These are phyloP conservation scores for Boletus subcaerulescens DNA, from an alignment of 768 basidiomycete genomes.

Conservation along the genomic window DNA sequence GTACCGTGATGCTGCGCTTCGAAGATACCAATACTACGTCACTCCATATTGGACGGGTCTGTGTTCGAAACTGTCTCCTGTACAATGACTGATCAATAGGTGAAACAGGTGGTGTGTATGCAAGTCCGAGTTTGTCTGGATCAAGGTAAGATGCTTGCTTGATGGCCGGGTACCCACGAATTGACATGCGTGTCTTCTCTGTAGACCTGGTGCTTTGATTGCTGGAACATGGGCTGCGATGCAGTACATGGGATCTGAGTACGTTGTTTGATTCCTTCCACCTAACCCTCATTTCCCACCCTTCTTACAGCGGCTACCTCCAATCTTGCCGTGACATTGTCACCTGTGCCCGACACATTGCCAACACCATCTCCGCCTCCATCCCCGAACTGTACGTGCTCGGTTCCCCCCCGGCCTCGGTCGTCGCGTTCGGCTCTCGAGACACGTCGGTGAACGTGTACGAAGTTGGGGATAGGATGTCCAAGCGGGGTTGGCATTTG, in stretches of 20 bases:
- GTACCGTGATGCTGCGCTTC: slow-evolving; percentile 78
- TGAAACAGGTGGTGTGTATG: slow-evolving; percentile 77
- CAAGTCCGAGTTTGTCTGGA: slow-evolving; percentile 84
- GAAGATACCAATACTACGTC: slow-evolving; percentile 84
- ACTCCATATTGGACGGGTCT: slow-evolving; percentile 75
- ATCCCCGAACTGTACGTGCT: slow-evolving; percentile 86
- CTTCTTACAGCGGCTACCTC: slow-evolving; percentile 69
- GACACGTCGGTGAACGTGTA: slow-evolving; percentile 59
- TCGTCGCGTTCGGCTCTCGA: slow-evolving; percentile 81
- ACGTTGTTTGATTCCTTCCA: slow-evolving; percentile 25
- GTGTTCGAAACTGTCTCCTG: slow-evolving; percentile 9
- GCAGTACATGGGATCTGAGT: slow-evolving; percentile 89
- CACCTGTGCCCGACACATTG: slow-evolving; percentile 65
- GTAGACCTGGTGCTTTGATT: slow-evolving; percentile 85
- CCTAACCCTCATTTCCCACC: background rate
- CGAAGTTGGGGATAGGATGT: slow-evolving; percentile 89
- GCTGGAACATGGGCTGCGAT: slow-evolving; percentile 97
- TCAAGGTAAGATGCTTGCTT: slow-evolving; percentile 58
- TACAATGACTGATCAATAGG: background rate
- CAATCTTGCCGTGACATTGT: slow-evolving; percentile 84
- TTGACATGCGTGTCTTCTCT: background rate
- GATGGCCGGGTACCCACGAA: background rate
- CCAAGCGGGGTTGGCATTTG: slow-evolving; percentile 85
- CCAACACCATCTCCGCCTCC: slow-evolving; percentile 56
- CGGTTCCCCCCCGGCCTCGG: slow-evolving; percentile 85